A percentile compares a stretch with the other conserved stretches of the same genome.
Evolutionary conservation across 345 rosid genomes (phyloP).

Genomic region (Salix purpurea): DNA sequence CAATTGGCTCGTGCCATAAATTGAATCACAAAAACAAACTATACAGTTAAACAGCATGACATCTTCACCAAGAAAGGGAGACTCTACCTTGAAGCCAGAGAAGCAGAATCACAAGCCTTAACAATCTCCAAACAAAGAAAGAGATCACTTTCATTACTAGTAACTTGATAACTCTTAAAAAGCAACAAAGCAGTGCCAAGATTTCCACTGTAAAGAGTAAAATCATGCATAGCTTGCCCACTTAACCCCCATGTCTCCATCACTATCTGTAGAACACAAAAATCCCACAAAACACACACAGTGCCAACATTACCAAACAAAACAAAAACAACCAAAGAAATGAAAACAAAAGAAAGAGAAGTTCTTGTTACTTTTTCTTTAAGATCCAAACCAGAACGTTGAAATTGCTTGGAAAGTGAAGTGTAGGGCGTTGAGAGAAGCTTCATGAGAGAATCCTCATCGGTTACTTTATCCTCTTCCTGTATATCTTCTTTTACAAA

Average conservation of each 20-base stretch:
- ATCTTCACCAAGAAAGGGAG: background rate
- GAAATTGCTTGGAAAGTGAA: conserved; percentile 50
- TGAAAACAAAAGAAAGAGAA: background rate
- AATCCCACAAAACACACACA: background rate
- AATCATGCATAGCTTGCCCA: conserved; percentile 11
- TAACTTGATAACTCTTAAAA: conserved; percentile 14
- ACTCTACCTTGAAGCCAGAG: conserved; percentile 13
- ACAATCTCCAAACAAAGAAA: conserved; percentile 20
- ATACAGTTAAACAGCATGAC: background rate
- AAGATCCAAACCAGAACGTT: conserved; percentile 58
- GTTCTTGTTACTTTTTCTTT: conserved; percentile 54
- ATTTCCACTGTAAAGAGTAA: conserved; percentile 23
- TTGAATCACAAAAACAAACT: background rate
- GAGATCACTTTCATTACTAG: conserved; percentile 22
- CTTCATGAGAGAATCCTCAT: conserved; percentile 47
- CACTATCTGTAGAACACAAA: conserved; percentile 17
- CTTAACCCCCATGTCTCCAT: conserved; percentile 20
- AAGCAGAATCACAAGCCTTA: conserved; percentile 25
- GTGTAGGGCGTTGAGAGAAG: conserved; percentile 65
- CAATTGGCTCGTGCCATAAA: background rate
- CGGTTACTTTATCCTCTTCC: background rate
- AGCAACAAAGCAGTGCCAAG: conserved; percentile 28
- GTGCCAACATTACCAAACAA: background rate
- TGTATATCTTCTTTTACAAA: conserved; percentile 34
- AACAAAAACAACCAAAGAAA: background rate